Evolutionary conservation across 2,329 filamentous ascomycete genomes (phyloP), one percentile per base, ranked within the genome.

Genomic region (Cladosporium sp.): DNA sequence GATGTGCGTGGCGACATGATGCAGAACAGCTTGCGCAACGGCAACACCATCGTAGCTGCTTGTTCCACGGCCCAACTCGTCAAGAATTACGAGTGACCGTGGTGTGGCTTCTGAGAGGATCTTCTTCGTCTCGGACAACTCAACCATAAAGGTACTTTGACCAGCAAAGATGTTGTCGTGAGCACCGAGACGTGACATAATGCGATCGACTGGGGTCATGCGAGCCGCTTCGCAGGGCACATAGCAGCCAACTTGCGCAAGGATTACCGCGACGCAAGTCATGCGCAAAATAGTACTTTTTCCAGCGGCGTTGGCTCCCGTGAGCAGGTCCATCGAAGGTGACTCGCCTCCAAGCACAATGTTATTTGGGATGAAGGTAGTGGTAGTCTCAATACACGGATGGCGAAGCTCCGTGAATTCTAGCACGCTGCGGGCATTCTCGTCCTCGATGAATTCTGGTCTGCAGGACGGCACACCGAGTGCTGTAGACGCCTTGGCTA

Each of bases 161-260:
- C 94, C 92, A 1, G 94, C 95, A 76, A 99, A 98, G 72, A 99
- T 99, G 78, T 98, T 98, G 86, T 99, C 95, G 74, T 98, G 97
- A 57, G 95, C 95, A 11, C 95, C 95, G 0, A 99, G 87, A 55
- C 95, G 92, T 11, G 94, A 98, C 95, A 99, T 99, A 82, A 99
- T 98, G 64, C 95, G 91, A 76, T 99, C 95, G 3, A 96, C 88
- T 0, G 95, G 94, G 0, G 94, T 98, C 53, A 99, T 84, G 2
- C 85, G 88, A 1, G 95, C 95, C 3, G 89, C 92, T 21, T 85
- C 83, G 66, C 92, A 93, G 1, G 95, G 95, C 1, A 99, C 88
- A 71, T 96, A 91, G 77, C 94, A 97, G 64, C 95, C 95, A 33
- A 99, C 90, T 76, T 99, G 95, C 0, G 95, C 95, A 87, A 99